Conservation (phyloP, 2,329 filamentous ascomycete genomes). For the Trichophyton simii region DNA sequence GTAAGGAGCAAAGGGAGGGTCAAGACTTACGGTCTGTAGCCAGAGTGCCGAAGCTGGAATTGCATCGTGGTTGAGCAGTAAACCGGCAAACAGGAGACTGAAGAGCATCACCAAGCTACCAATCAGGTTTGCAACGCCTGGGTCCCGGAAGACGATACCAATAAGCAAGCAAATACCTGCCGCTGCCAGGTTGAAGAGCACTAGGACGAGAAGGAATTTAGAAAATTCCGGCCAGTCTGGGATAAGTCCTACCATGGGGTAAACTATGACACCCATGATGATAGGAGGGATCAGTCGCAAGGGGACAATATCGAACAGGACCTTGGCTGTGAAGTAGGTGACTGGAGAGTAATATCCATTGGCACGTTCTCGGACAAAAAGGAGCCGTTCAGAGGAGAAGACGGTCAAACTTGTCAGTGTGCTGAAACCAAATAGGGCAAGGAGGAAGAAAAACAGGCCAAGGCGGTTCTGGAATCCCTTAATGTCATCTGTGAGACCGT, state of each 20-base stretch:
- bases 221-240: slow-evolving; percentile 73
- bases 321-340: slow-evolving; percentile 89
- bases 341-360: slow-evolving; percentile 94
- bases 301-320: slow-evolving; percentile 95
- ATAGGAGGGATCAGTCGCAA: slow-evolving; percentile 89
- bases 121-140: slow-evolving; percentile 81
- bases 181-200: slow-evolving; percentile 91
- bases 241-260: slow-evolving; percentile 92
- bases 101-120: slow-evolving; percentile 96
- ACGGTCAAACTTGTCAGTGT: slow-evolving; percentile 88
- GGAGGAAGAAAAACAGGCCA: slow-evolving; percentile 92
- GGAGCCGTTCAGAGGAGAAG: slow-evolving; percentile 76
- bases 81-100: slow-evolving; percentile 83
- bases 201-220: slow-evolving; percentile 80
- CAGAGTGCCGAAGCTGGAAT: slow-evolving; percentile 76
- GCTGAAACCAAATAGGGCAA: slow-evolving; percentile 92
- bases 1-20: neutral
- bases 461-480: slow-evolving; percentile 95
- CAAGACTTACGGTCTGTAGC: slow-evolving; percentile 60
- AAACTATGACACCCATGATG: slow-evolving; percentile 89
- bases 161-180: slow-evolving; percentile 92
- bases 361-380: slow-evolving; percentile 86
- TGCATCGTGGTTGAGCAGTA: slow-evolving; percentile 86
- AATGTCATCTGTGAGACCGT: slow-evolving; percentile 89
- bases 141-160: slow-evolving; percentile 86